A percentile compares a stretch with the other conserved stretches of the same genome.
Conservation (phyloP, 2,329 filamentous ascomycete genomes). For the Pyrenochaeta sp. region DNA sequence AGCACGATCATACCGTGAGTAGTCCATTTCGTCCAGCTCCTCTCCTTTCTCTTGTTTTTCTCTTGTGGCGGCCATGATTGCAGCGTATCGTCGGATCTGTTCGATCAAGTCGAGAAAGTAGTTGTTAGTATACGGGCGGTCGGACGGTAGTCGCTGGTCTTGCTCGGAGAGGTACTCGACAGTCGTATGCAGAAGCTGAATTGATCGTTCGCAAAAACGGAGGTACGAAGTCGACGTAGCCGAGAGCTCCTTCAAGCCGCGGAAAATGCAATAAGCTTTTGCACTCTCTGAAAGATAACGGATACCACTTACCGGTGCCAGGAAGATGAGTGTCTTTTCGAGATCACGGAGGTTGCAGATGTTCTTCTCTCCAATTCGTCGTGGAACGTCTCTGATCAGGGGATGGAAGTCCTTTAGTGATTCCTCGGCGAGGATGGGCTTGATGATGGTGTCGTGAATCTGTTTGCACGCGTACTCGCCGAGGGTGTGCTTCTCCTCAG, state of each 20-base stretch:
- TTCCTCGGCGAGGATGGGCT: slow-evolving; percentile 76
- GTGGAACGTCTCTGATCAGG: slow-evolving; percentile 79
- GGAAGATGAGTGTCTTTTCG: slow-evolving; percentile 90
- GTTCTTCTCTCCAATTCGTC: slow-evolving; percentile 81
- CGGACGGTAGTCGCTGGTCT: slow-evolving; percentile 83
- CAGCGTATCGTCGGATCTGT: slow-evolving; percentile 89
- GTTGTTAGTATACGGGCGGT: slow-evolving; percentile 91
- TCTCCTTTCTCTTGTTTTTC: slow-evolving; percentile 69
- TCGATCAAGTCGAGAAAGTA: slow-evolving; percentile 97
- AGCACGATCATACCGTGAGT: slow-evolving; percentile 52
- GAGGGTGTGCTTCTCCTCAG: slow-evolving; percentile 64
- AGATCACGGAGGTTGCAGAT: slow-evolving; percentile 92
- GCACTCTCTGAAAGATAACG: slow-evolving; percentile 63
- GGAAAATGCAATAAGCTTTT: slow-evolving; percentile 71
- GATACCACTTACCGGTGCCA: slow-evolving; percentile 86
- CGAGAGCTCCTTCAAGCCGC: slow-evolving; percentile 74
- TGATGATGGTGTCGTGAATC: slow-evolving; percentile 80
- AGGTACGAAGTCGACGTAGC: slow-evolving; percentile 78
- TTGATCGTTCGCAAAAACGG: slow-evolving; percentile 88
- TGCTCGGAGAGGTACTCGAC: slow-evolving; percentile 85
- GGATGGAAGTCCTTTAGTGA: slow-evolving; percentile 81
- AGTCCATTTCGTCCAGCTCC: slow-evolving; percentile 60
- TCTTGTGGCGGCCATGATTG: slow-evolving; percentile 79
- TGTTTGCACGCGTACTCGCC: slow-evolving; percentile 75
- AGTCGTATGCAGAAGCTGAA: slow-evolving; percentile 88